Evolutionary conservation across 1,284 basidiomycete species (phyloP).

Genomic region (Hypsizygus ulmarius): DNA sequence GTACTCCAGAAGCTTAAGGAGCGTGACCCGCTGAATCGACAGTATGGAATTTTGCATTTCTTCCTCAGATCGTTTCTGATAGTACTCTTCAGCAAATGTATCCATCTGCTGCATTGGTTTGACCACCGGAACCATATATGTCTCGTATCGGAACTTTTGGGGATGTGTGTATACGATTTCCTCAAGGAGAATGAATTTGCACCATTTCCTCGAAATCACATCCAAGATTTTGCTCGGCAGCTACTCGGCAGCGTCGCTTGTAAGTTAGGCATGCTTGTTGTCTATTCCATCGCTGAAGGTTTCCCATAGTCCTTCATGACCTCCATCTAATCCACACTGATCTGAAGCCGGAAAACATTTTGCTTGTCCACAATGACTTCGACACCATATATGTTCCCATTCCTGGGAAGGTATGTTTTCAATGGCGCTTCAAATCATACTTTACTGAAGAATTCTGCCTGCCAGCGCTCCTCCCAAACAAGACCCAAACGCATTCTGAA

Average conservation of each 20-base stretch:
- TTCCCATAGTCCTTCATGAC: slow-evolving; percentile 78
- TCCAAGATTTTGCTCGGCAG: slow-evolving; percentile 94
- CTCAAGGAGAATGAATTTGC: slow-evolving; percentile 97
- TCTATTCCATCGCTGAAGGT: slow-evolving; percentile 16
- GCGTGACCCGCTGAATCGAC: slow-evolving; percentile 84
- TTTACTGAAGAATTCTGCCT: slow-evolving; percentile 3
- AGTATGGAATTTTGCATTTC: slow-evolving; percentile 57
- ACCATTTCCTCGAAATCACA: slow-evolving; percentile 94
- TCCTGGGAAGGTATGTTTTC: slow-evolving; percentile 53
- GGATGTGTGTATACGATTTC: slow-evolving; percentile 99
- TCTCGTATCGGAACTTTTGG: slow-evolving; percentile 93
- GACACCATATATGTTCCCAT: slow-evolving; percentile 54
- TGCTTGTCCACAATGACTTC: slow-evolving; percentile 87
- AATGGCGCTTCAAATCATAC: neutral
- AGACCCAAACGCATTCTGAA: slow-evolving; percentile 74
- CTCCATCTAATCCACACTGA: slow-evolving; percentile 95
- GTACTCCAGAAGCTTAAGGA: slow-evolving; percentile 92
- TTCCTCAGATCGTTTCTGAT: slow-evolving; percentile 15
- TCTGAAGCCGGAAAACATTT: slow-evolving; percentile 97
- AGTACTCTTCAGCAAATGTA: slow-evolving; percentile 80
- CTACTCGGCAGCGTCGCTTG: slow-evolving; percentile 93
- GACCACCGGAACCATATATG: slow-evolving; percentile 98
- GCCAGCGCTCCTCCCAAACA: slow-evolving; percentile 57
- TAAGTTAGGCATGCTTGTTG: slow-evolving; percentile 44
- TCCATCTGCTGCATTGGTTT: slow-evolving; percentile 93